A percentile compares a stretch with the other conserved stretches of the same genome.
These are phyloP conservation scores for Plasmodium sp. DNA, from an alignment of 169 alveolate genomes.

Conservation along the genomic window DNA sequence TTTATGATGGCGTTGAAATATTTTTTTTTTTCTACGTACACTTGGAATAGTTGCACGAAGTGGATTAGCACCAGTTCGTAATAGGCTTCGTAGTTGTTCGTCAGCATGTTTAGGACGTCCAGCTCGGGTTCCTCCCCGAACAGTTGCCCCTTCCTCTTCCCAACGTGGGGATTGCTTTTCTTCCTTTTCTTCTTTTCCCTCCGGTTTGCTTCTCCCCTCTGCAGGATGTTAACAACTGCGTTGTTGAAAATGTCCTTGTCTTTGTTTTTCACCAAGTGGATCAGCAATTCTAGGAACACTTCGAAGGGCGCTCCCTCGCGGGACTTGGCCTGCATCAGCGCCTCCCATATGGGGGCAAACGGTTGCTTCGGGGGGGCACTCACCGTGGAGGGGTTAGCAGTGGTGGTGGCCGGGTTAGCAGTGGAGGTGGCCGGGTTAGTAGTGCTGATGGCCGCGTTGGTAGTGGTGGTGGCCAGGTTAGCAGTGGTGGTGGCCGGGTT, in stretches of 20 bases:
- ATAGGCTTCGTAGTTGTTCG: conserved; percentile 49
- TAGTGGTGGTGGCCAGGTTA: no score
- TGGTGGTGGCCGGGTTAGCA: no score
- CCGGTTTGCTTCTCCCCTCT: background rate
- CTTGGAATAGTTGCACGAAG: conserved; percentile 2
- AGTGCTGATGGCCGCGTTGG: no score
- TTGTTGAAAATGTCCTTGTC: conserved; percentile 17
- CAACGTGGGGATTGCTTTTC: background rate
- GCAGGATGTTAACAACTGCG: conserved; percentile 19
- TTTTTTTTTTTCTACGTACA: conserved; percentile 38
- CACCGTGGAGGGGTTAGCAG: background rate
- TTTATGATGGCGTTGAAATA: conserved; percentile 22
- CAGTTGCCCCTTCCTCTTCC: background rate
- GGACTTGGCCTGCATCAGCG: conserved; percentile 8
- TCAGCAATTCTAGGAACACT: conserved; percentile 8
- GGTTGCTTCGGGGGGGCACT: background rate
- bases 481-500: no score
- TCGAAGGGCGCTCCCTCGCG: conserved; percentile 20
- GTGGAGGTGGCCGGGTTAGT: no score
- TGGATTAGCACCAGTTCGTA: conserved; percentile 21
- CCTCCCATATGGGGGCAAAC: background rate
- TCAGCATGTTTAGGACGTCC: conserved; percentile 29
- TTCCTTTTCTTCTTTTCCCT: background rate
- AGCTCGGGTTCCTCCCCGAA: conserved; percentile 1
- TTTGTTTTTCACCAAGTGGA: conserved; percentile 46